Conservation (phyloP, 2,329 filamentous ascomycete species). For the Colletotrichum sp. region DNA sequence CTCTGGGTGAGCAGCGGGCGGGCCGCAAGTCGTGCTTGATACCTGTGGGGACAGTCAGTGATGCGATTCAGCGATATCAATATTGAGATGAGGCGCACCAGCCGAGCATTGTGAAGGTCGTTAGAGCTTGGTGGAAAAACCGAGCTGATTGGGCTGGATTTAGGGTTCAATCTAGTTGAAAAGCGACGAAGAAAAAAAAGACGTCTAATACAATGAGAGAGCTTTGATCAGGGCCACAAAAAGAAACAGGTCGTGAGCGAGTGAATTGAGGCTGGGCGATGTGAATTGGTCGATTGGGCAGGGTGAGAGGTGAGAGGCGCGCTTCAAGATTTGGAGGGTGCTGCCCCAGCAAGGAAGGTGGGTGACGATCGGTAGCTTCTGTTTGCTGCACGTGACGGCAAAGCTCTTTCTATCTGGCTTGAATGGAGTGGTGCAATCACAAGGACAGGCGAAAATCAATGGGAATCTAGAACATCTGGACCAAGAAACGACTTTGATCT, state of each 20-base stretch:
- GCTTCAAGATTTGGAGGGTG: not conserved
- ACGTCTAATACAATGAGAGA: not conserved
- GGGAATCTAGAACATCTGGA: not conserved
- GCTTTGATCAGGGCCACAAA: not conserved
- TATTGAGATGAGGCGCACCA: not conserved
- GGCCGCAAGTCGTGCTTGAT: slow-evolving; percentile 80
- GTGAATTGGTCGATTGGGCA: not conserved
- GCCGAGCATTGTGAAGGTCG: slow-evolving; percentile 16
- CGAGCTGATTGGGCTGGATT: not conserved
- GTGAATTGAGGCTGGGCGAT: not conserved
- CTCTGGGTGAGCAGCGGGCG: slow-evolving; percentile 89
- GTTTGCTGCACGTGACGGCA: slow-evolving; percentile 11
- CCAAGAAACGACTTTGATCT: not conserved
- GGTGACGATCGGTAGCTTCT: slow-evolving; percentile 1
- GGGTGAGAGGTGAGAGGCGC: not conserved
- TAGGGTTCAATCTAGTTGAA: not conserved
- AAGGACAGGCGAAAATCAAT: not conserved
- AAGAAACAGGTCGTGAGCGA: not conserved
- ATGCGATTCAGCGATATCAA: not conserved
- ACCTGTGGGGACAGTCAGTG: slow-evolving; percentile 54
- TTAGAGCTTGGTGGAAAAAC: not conserved
- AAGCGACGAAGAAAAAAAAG: not conserved
- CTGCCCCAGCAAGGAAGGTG: slow-evolving; percentile 14
- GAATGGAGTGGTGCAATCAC: not conserved
- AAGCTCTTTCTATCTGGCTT: not conserved